Evolutionary conservation across 2,329 filamentous ascomycete genomes (phyloP), one percentile per base, ranked within the genome.

Genomic region (Chalara sp.): DNA sequence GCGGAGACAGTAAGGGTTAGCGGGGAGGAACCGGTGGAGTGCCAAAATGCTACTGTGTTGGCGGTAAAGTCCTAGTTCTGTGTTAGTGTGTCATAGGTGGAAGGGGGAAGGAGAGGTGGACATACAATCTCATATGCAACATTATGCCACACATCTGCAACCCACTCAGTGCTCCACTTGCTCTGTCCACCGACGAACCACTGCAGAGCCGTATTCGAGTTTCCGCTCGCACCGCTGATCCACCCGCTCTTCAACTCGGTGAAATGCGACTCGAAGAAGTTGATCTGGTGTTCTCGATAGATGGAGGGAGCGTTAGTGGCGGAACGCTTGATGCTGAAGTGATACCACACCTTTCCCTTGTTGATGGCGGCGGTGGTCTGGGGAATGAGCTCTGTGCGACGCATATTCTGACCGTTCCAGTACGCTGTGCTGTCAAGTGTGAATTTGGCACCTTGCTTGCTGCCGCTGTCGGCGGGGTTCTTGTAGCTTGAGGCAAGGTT

Each of bases 371-470:
- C 79, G 2, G 67, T 76, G 0, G 83, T 87, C 68, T 87, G 81
- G 6, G 85, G 84, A 57, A 89, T 89, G 53, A 89, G 71, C 69
- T 89, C 86, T 0, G 82, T 87, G 47, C 85, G 77, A 64, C 83
- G 80, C 85, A 88, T 88, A 45, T 67, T 79, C 63, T 87, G 82
- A 28, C 80, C 81, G 67, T 88, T 83, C 84, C 84, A 89, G 65
- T 80, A 86, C 1, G 84, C 75, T 1, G 78, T 83, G 60, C 67
- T 66, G 61, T 75, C 71, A 46, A 89, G 82, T 5, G 81, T 85
- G 67, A 89, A 80, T 63, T 84, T 84, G 58, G 78, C 80, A 13
- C 85, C 86, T 67, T 86, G 78, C 35, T 70, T 75, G 46, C 80
- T 82, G 46, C 71, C 72, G 0, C 70, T 72, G 65, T 87, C 84